Base-by-base conservation (phyloP, 305 asterid genomes). In the Fraxinus greggii region DNA sequence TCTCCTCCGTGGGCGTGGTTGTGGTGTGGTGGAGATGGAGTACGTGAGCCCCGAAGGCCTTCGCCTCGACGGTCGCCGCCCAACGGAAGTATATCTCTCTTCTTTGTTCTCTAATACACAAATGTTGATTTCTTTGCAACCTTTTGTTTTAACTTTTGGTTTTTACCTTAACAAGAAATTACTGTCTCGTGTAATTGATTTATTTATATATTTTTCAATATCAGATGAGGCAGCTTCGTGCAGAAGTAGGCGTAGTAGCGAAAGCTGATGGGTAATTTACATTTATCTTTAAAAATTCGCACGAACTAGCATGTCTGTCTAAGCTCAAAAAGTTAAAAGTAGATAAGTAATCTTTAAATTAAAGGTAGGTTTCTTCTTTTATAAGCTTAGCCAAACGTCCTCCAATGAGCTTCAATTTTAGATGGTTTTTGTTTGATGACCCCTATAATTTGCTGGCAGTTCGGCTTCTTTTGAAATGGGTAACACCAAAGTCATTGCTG, bases 401-500 rank as follows among this genome's bases (percentile, higher is more conserved):
- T 67, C 38, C 38, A 28, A 67, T 4, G 75, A 69, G 75, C 75
- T 69, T 69, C 75, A 69, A 69, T 28, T 69, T 69, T 28, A 28
- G 23, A 29, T 29, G 40, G 75, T 32, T 72, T 32, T 72, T 15
- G 75, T 72, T 32, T 31, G 19, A 69, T 72, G 19, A 31, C 32
- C 45, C 9, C 26, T 72, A 33, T 72, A 17, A 63, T 72, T 70
- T 85, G 28, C 31, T 51, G 90, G 92, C 95, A 95, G 99, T 84
- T 95, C 99, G n/a, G 98, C 99, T 79, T 81, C 88, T 75, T 94
- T 96, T 78, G 99, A 96, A 81, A 94, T 96, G 98, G 99, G 98
- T 15, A 96, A 94, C 85, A 94, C 98, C 76, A 94, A 93, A 93
- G 99, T 96, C 84, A 92, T 96, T 88, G 98, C 99, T 76, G 99